Conservation (phyloP, 164 flowering plant species). For the Euptelea pleiosperma region DNA sequence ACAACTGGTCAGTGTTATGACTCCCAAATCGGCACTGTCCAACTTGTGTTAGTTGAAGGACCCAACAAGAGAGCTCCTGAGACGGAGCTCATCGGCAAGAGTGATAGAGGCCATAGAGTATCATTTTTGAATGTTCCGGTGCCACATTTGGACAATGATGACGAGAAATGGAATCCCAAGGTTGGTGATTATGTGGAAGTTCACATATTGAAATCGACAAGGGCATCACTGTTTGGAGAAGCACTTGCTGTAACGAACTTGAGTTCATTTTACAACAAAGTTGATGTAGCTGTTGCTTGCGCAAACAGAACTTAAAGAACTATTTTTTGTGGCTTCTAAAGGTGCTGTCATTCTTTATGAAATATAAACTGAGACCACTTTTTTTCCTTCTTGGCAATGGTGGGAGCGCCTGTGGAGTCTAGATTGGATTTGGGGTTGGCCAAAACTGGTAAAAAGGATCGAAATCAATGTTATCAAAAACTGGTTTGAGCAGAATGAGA, state of each 20-base stretch:
- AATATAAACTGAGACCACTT: too few species aligned
- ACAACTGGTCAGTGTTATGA: constrained; percentile 80
- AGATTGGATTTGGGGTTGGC: too few species aligned
- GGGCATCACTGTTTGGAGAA: constrained; percentile 84
- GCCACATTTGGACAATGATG: constrained; percentile 32
- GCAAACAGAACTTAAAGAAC: constrained; percentile 26
- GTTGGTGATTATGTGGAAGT: constrained; percentile 94
- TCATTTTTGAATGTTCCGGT: constrained; percentile 43
- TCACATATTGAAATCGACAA: constrained; percentile 59
- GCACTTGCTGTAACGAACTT: constrained; percentile 68
- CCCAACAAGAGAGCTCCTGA: constrained; percentile 95
- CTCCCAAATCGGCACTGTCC: constrained; percentile 68
- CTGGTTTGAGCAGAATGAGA: too few species aligned
- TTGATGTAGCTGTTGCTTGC: constrained; percentile 40
- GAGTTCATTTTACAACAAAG: constrained; percentile 49
- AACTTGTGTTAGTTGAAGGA: constrained; percentile 85
- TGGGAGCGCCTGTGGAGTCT: too few species aligned
- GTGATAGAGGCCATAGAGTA: constrained; percentile 82
- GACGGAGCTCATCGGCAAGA: constrained; percentile 87
- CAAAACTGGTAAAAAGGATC: too few species aligned
- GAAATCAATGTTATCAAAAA: too few species aligned
- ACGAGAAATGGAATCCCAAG: constrained; percentile 36
- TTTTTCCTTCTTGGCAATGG: too few species aligned
- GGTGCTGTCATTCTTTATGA: background rate
- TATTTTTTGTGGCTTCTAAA: background rate